phyloP scores from a whole-genome alignment of 257 asterid genomes.

The Primulina eburnea region DNA sequence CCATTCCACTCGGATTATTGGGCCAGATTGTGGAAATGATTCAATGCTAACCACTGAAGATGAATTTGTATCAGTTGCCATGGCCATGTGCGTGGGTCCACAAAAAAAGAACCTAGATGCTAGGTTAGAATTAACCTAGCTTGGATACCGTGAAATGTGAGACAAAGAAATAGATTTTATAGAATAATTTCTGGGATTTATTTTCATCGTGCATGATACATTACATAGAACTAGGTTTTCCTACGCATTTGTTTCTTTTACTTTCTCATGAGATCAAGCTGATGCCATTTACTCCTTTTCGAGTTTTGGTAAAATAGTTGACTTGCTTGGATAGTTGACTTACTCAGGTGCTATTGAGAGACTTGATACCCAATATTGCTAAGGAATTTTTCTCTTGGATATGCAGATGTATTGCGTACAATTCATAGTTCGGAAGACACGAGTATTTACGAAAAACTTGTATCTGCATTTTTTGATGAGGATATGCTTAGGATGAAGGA shows the following conservation, averaged over 20 bases:
- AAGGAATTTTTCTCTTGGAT: constrained; percentile 24
- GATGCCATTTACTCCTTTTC: constrained; percentile 3
- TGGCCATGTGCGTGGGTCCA: no score
- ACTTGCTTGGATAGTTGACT: constrained; percentile 5
- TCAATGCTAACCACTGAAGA: no score
- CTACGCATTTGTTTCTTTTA: not conserved
- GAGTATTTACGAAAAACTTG: constrained; percentile 65
- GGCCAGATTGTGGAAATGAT: no score
- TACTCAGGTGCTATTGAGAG: constrained; percentile 15
- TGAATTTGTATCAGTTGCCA: no score
- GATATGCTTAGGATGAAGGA: constrained; percentile 46
- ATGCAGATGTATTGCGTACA: constrained; percentile 72
- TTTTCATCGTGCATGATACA: no score
- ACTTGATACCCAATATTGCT: constrained; percentile 16
- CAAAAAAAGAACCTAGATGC: no score
- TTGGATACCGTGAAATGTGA: no score
- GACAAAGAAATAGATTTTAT: no score
- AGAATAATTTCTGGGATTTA: no score
- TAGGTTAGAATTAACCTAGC: no score
- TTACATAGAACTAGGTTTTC: not conserved
- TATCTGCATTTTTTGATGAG: constrained; percentile 74
- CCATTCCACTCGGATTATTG: no score
- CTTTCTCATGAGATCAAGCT: not conserved
- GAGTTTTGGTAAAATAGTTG: constrained; percentile 1
- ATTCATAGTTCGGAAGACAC: constrained; percentile 84